Conservation (phyloP, 371 early-diverging fungal species). For the Mortierella sp. region DNA sequence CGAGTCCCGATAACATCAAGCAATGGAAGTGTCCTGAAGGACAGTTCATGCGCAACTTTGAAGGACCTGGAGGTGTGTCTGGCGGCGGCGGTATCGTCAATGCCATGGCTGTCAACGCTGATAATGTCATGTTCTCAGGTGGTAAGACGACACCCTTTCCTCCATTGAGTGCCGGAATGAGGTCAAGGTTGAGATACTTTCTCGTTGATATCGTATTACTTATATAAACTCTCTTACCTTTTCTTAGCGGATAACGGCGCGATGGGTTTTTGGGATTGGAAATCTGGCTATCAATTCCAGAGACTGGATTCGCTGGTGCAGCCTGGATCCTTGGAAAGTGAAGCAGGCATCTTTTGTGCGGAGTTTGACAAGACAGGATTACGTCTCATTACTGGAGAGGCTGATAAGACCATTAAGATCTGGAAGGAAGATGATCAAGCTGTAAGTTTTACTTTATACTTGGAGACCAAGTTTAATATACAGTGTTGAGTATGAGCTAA, state of each 20-base stretch:
- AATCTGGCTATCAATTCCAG: slow-evolving; percentile 95
- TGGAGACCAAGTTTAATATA: background rate
- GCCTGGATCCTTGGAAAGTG: slow-evolving; percentile 97
- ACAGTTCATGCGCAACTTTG: slow-evolving; percentile 93
- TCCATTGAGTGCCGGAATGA: background rate
- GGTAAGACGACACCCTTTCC: slow-evolving; percentile 59
- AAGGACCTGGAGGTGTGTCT: slow-evolving; percentile 75
- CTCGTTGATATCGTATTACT: background rate
- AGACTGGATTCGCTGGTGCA: slow-evolving; percentile 86
- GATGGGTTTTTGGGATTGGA: slow-evolving; percentile 98
- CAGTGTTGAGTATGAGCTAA: background rate
- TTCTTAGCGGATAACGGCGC: slow-evolving; percentile 88
- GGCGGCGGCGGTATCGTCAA: slow-evolving; percentile 84
- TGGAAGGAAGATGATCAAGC: slow-evolving; percentile 88
- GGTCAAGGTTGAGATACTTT: background rate
- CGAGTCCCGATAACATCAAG: slow-evolving; percentile 93
- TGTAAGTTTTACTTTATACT: slow-evolving; percentile 56
- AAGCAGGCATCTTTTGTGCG: slow-evolving; percentile 95
- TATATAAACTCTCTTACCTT: background rate
- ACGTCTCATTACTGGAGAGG: slow-evolving; percentile 97
- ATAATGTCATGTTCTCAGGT: slow-evolving; percentile 94
- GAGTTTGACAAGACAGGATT: slow-evolving; percentile 95
- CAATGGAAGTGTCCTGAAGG: slow-evolving; percentile 97
- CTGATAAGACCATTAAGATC: slow-evolving; percentile 98
- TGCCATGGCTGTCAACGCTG: slow-evolving; percentile 87